Base-by-base conservation (phyloP, 192 early-diverging fungal genomes). In the Oehlia diaphana region DNA sequence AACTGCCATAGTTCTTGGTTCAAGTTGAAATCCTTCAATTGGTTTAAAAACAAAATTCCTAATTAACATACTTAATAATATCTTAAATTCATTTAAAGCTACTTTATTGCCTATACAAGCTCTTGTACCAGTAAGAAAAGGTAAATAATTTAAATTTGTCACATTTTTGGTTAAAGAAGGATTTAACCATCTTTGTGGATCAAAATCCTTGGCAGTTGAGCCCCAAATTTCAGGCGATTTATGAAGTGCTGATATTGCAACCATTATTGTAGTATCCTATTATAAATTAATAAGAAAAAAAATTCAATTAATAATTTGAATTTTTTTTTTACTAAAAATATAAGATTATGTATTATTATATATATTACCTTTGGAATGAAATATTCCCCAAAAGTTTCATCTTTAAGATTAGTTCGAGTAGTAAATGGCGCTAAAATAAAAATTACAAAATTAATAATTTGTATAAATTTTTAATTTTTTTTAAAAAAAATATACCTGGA, bases 31-130 rank as follows among this genome's bases (percentile, higher is more conserved):
- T 58, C 53, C 53, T 21, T 58, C 53, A 58, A 58, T 21, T 21
- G 53, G 53, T 58, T 58, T 14, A n/a, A 53, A 53, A 16, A 53
- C 50, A 19, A 75, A 75, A 35, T 75, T 75, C 9, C 73, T 75
- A 21, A 75, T 62, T 12, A 75, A 39, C 13, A 62, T n/a, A 33
- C 53, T 26, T 31, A 91, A 44, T 9, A 90, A 63, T 50, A 90
- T 79, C 80, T 91, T 91, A 63, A 88, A 82, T 81, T 91, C 90
- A n/a, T 84, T 84, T 74, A 86, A 69, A 44, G 90, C 90, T 78
- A 91, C 86, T 77, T 82, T 84, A 63, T 84, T 80, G 7, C 89
- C 90, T 33, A 91, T 90, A 53, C 90, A 91, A n/a, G 87, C 83
- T 12, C 89, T 68, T n/a, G 82, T 79, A 16, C 90, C 90, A 9